phyloP scores from a whole-genome alignment of 2,329 filamentous ascomycete genomes.

The Microdochium nivale region DNA sequence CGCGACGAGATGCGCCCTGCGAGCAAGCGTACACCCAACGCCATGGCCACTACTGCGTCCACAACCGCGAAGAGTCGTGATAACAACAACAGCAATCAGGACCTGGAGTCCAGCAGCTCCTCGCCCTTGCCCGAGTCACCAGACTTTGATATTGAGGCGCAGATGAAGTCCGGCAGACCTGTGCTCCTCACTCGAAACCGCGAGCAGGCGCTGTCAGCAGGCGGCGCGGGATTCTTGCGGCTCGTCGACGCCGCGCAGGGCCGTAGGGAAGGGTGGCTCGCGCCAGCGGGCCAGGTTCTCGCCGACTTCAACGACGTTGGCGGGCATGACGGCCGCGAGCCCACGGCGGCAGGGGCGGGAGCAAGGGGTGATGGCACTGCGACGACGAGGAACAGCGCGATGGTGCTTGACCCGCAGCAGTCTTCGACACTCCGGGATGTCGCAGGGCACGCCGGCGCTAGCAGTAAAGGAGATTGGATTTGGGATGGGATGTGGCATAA shows the following conservation, averaged over 20 bases:
- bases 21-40: too few species aligned
- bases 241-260: background rate
- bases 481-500: background rate
- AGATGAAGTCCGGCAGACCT: conserved; percentile 2
- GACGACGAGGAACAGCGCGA: background rate
- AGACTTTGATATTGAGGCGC: conserved; percentile 4
- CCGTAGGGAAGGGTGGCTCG: background rate
- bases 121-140: background rate
- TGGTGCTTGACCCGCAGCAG: background rate
- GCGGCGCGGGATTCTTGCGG: background rate
- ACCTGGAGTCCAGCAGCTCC: too few species aligned
- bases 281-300: too few species aligned
- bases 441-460: background rate
- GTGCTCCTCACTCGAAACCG: background rate
- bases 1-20: background rate
- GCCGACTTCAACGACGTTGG: too few species aligned
- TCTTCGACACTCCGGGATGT: background rate
- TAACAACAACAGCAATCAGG: too few species aligned
- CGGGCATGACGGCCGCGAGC: background rate
- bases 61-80: too few species aligned
- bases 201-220: background rate
- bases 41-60: too few species aligned
- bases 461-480: background rate
- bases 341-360: background rate
- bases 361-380: background rate